phyloP scores from a whole-genome alignment of 2,329 filamentous ascomycete species.

The Laburnicola sp. region DNA sequence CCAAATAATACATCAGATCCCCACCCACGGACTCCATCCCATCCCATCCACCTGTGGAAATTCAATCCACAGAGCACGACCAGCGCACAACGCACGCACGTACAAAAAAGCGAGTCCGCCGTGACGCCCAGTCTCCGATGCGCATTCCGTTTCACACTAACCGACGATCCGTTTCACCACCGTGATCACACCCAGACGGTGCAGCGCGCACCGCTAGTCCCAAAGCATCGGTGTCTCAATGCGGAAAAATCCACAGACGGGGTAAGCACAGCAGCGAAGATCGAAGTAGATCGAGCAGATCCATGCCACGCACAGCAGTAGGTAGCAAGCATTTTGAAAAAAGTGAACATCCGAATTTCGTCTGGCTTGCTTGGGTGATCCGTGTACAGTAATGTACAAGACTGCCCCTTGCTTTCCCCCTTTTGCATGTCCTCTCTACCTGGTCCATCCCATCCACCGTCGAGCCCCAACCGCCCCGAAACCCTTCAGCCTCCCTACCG shows the following conservation, averaged over 20 bases:
- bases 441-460: not conserved
- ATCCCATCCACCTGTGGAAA: no score
- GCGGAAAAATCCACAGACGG: not conserved
- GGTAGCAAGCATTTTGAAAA: conserved; percentile 1
- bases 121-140: not conserved
- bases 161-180: conserved; percentile 7
- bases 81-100: no score
- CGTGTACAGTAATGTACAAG: no score
- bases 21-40: no score
- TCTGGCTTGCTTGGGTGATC: not conserved
- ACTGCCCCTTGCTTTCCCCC: not conserved
- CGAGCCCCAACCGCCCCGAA: not conserved
- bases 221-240: not conserved
- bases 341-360: conserved; percentile 15
- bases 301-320: not conserved
- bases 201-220: not conserved
- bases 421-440: not conserved
- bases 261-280: conserved; percentile 1
- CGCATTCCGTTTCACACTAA: conserved; percentile 4
- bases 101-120: no score
- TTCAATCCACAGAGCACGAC: no score
- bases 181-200: no score
- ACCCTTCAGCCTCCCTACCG: not conserved
- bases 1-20: no score
- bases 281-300: not conserved